These are phyloP conservation scores for Moesziomyces antarcticus DNA, from an alignment of 1,284 basidiomycete species.

Conservation along the genomic window DNA sequence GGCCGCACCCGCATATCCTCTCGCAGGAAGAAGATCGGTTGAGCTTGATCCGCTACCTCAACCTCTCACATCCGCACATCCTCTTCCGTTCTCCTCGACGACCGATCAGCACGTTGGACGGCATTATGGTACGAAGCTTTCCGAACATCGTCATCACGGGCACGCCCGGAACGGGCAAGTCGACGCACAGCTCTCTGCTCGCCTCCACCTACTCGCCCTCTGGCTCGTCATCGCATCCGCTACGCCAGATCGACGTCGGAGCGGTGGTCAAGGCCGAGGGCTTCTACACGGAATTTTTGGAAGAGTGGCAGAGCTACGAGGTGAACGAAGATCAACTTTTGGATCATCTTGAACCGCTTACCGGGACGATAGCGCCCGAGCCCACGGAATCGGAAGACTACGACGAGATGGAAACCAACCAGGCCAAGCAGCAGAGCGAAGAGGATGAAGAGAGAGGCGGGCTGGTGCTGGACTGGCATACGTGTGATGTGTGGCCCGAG, in stretches of 20 bases:
- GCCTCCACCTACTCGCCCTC: slow-evolving; percentile 36
- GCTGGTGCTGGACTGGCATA: slow-evolving; percentile 96
- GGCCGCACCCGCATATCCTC: no score
- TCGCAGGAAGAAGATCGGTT: no score
- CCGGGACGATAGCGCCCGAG: slow-evolving; percentile 58
- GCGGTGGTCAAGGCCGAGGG: slow-evolving; percentile 86
- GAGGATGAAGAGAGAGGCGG: slow-evolving; percentile 70
- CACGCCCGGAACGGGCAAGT: slow-evolving; percentile 84
- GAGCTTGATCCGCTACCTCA: no score
- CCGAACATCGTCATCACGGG: slow-evolving; percentile 95
- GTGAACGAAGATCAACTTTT: slow-evolving; percentile 83
- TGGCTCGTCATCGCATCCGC: slow-evolving; percentile 17
- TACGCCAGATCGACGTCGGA: slow-evolving; percentile 84
- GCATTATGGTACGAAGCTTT: slow-evolving; percentile 47
- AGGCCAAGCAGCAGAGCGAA: slow-evolving; percentile 26
- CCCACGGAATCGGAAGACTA: slow-evolving; percentile 45
- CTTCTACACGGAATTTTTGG: slow-evolving; percentile 86
- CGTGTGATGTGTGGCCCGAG: slow-evolving; percentile 92
- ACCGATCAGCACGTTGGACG: background rate
- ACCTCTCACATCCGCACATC: no score
- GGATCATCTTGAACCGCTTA: slow-evolving; percentile 59
- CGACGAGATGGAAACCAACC: slow-evolving; percentile 9
- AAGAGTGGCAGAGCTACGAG: slow-evolving; percentile 92
- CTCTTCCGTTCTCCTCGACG: no score
- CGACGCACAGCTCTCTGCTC: slow-evolving; percentile 78